Percentiles rank a stretch among this genome's conserved stretches.
Conservation (phyloP, 257 asterid species). For the Nicotiana attenuata region DNA sequence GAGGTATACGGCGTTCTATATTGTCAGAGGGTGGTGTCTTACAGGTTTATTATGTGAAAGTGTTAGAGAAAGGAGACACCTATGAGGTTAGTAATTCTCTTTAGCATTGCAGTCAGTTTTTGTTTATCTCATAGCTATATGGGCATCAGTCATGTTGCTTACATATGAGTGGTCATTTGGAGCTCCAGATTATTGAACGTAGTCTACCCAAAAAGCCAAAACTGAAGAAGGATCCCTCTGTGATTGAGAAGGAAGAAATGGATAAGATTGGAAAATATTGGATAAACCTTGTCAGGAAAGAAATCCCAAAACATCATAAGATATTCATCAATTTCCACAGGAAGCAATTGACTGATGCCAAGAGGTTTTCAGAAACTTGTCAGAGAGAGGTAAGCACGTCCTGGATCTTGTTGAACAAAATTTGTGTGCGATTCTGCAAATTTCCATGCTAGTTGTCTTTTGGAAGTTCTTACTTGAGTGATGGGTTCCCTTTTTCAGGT, state of each 20-base stretch:
- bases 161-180: slow-evolving; percentile 21
- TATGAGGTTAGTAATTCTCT: slow-evolving; percentile 65
- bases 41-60: slow-evolving; percentile 90
- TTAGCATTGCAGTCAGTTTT: neutral
- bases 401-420: neutral
- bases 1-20: slow-evolving; percentile 70
- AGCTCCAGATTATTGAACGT: slow-evolving; percentile 87
- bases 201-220: slow-evolving; percentile 73
- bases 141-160: slow-evolving; percentile 1
- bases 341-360: slow-evolving; percentile 81
- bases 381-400: slow-evolving; percentile 79
- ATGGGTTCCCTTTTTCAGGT: slow-evolving; percentile 47
- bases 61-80: slow-evolving; percentile 97
- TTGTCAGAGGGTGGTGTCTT: slow-evolving; percentile 82
- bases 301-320: slow-evolving; percentile 87
- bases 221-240: slow-evolving; percentile 80
- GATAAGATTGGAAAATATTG: slow-evolving; percentile 73
- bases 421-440: neutral
- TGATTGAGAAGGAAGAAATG: slow-evolving; percentile 80
- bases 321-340: slow-evolving; percentile 60
- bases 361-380: slow-evolving; percentile 82
- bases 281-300: slow-evolving; percentile 84
- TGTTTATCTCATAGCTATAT: slow-evolving; percentile 3
- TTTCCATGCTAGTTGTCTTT: neutral
- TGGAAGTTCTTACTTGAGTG: slow-evolving; percentile 7